Percentiles rank a stretch among this genome's conserved stretches.
These are phyloP conservation scores for Tuber melanosporum DNA, from an alignment of 495 filamentous ascomycete species.

Conservation along the genomic window DNA sequence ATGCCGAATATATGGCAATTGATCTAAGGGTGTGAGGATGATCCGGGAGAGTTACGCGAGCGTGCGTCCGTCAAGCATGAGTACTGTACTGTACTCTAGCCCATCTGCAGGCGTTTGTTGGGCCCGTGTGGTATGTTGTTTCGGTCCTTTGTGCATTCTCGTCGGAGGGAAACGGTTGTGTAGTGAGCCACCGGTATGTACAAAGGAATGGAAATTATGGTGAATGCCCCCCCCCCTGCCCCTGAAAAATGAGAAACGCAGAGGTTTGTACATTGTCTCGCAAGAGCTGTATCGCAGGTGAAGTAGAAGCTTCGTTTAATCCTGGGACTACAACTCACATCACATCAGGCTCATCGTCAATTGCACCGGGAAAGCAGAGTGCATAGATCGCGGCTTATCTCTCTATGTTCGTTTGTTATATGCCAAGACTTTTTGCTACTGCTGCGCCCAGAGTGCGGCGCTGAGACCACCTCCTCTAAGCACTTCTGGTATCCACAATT, in stretches of 20 bases:
- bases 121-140: conserved; percentile 32
- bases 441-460: neutral
- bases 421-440: neutral
- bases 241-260: neutral
- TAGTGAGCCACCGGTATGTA: neutral
- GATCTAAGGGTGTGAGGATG: conserved; percentile 24
- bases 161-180: neutral
- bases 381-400: neutral
- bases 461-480: neutral
- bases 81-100: conserved; percentile 10
- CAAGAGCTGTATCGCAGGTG: neutral
- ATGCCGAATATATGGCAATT: conserved; percentile 23
- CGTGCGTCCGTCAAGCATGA: conserved; percentile 41
- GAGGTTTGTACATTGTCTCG: neutral
- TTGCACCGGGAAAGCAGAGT: neutral
- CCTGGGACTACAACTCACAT: neutral
- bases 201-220: neutral
- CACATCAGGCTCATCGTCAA: neutral
- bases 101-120: conserved; percentile 40
- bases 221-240: neutral
- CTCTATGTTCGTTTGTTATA: neutral
- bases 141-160: conserved; percentile 27
- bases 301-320: neutral
- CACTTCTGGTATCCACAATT: conserved; percentile 11
- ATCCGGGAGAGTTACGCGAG: conserved; percentile 43